phyloP scores from a whole-genome alignment of 148 eudicot species.

The Mesembryanthemum crystallinum region DNA sequence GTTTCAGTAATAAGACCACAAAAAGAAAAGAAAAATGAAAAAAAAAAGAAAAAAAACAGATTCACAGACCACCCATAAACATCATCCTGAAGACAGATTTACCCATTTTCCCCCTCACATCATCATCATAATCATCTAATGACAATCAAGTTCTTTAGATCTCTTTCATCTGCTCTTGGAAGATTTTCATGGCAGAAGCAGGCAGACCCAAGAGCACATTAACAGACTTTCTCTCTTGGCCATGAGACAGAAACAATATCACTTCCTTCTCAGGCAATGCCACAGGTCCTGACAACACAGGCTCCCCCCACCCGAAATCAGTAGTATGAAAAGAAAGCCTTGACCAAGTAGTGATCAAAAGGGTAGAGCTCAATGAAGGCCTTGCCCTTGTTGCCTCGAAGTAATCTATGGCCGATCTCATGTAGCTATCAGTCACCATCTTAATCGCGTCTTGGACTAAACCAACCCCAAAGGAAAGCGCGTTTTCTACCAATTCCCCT shows the following conservation, averaged over 20 bases:
- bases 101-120: too few species aligned
- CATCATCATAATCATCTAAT: too few species aligned
- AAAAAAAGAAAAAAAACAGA: neutral
- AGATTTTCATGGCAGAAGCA: constrained; percentile 42
- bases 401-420: constrained; percentile 56
- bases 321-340: constrained; percentile 45
- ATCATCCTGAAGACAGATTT: too few species aligned
- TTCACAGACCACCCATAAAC: neutral
- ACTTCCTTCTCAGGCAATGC: constrained; percentile 42
- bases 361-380: constrained; percentile 46
- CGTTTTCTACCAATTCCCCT: constrained; percentile 36
- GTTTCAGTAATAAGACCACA: neutral
- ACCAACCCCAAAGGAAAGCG: constrained; percentile 37
- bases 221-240: constrained; percentile 35
- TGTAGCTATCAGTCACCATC: constrained; percentile 40
- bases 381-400: constrained; percentile 45
- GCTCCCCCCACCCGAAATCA: constrained; percentile 64
- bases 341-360: constrained; percentile 54
- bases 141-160: neutral
- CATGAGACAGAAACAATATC: constrained; percentile 40
- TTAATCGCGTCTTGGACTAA: constrained; percentile 42
- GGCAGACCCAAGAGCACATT: constrained; percentile 54
- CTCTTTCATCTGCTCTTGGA: constrained; percentile 33
- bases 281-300: constrained; percentile 42
- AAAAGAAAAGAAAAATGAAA: too few species aligned